Percentiles rank a stretch among this genome's conserved stretches.
These are phyloP conservation scores for Lunularia cruciata DNA, from an alignment of 225 moss, liverwort and hornwort genomes.

Conservation along the genomic window DNA sequence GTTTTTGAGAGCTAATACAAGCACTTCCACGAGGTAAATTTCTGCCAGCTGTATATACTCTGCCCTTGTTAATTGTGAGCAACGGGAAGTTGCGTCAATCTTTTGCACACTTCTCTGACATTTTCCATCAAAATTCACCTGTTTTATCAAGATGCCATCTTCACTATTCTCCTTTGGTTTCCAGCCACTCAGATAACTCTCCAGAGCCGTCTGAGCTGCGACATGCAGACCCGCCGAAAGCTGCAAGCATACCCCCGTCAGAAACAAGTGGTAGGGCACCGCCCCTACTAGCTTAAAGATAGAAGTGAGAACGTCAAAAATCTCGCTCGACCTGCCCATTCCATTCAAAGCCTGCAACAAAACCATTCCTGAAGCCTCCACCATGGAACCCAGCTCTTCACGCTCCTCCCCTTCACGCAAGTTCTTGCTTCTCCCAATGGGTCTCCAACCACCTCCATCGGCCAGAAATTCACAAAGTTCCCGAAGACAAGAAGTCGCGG, in stretches of 20 bases:
- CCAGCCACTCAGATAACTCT: constrained; percentile 46
- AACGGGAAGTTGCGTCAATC: not conserved
- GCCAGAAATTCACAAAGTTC: constrained; percentile 8
- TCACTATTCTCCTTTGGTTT: constrained; percentile 3
- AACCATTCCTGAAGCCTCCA: constrained; percentile 49
- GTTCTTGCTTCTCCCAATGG: not conserved
- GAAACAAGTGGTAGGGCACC: constrained; percentile 37
- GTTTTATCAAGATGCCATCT: constrained; percentile 18
- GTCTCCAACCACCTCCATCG: not conserved
- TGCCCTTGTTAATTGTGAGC: constrained; percentile 16
- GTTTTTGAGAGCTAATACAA: constrained; percentile 30
- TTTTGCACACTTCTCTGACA: not conserved
- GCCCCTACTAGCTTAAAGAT: constrained; percentile 24
- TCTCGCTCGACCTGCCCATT: constrained; percentile 34
- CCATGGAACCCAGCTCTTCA: constrained; percentile 26
- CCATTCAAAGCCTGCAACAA: constrained; percentile 40
- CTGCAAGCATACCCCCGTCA: constrained; percentile 46
- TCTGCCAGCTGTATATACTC: constrained; percentile 42
- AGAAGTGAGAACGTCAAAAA: constrained; percentile 2
- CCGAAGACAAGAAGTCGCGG: constrained; percentile 32
- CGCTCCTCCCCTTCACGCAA: not conserved
- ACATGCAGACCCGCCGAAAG: constrained; percentile 28
- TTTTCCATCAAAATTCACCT: not conserved
- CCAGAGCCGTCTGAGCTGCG: constrained; percentile 27
- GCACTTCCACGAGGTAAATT: constrained; percentile 38